These are phyloP conservation scores for Stephania cephalantha DNA, from an alignment of 164 flowering plant genomes.

Conservation along the genomic window DNA sequence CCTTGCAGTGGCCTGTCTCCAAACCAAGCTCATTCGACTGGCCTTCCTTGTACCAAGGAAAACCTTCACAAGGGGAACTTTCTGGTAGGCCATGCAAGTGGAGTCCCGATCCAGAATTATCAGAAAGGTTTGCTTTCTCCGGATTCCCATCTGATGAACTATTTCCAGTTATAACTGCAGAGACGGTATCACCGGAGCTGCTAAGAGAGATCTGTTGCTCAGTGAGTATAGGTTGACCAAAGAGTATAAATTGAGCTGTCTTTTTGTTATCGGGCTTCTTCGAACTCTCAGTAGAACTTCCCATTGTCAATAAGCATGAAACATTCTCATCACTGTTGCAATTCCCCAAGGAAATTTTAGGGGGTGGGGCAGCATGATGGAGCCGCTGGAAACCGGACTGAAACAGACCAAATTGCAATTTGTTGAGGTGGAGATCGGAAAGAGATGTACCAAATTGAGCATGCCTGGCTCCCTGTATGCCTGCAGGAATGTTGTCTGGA, in stretches of 20 bases:
- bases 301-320: conserved; percentile 48
- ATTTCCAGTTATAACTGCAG: conserved; percentile 32
- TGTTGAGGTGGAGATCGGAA: conserved; percentile 45
- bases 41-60: conserved; percentile 30
- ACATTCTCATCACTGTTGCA: conserved; percentile 26
- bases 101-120: conserved; percentile 35
- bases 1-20: conserved; percentile 57
- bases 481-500: conserved; percentile 51
- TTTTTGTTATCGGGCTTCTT: conserved; percentile 32
- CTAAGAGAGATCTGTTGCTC: conserved; percentile 52
- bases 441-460: conserved; percentile 52
- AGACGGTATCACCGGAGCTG: conserved; percentile 33
- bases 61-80: conserved; percentile 28
- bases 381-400: conserved; percentile 29
- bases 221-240: conserved; percentile 61
- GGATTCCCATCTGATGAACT: conserved; percentile 43
- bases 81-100: conserved; percentile 29
- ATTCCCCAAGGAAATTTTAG: conserved; percentile 25
- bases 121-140: conserved; percentile 35
- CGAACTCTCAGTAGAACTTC: conserved; percentile 21
- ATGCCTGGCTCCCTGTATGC: conserved; percentile 99
- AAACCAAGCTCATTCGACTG: conserved; percentile 22
- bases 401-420: conserved; percentile 37
- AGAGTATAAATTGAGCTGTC: conserved; percentile 44
- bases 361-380: conserved; percentile 24